These are phyloP conservation scores for Hypoxylon sp. DNA, from an alignment of 2,329 filamentous ascomycete genomes.

Conservation along the genomic window DNA sequence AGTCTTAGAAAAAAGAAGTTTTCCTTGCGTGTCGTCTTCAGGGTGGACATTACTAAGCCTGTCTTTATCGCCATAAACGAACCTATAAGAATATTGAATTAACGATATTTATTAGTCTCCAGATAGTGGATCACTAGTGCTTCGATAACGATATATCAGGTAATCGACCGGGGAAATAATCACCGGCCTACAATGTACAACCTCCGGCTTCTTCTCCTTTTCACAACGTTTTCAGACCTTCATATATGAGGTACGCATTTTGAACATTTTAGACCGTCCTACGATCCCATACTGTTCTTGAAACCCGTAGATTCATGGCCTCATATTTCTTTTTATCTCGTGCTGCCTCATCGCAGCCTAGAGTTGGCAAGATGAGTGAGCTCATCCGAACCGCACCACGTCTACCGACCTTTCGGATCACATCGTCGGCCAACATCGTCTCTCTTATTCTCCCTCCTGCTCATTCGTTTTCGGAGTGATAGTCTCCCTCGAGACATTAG, in stretches of 20 bases:
- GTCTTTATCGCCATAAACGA: too few species aligned
- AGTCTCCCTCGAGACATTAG: neutral
- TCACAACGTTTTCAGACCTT: too few species aligned
- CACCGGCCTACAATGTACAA: neutral
- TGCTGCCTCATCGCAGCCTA: neutral
- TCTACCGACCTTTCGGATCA: neutral
- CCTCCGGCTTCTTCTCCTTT: neutral
- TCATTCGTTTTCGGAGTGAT: neutral
- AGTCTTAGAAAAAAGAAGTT: too few species aligned
- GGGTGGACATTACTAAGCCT: too few species aligned
- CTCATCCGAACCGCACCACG: neutral
- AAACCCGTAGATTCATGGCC: neutral
- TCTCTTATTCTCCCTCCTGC: neutral
- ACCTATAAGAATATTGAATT: too few species aligned
- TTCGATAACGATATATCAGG: neutral
- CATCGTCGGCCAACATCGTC: neutral
- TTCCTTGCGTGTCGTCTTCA: too few species aligned
- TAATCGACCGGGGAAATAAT: neutral
- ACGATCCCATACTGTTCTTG: neutral
- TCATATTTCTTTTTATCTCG: neutral
- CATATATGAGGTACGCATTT: too few species aligned
- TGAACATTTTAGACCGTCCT: neutral
- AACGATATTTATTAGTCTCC: too few species aligned
- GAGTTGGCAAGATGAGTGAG: neutral
- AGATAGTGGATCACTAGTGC: too few species aligned